Percentiles rank a stretch among this genome's conserved stretches.
Evolutionary conservation across 305 asterid genomes (phyloP).

Genomic region (Withania somnifera): DNA sequence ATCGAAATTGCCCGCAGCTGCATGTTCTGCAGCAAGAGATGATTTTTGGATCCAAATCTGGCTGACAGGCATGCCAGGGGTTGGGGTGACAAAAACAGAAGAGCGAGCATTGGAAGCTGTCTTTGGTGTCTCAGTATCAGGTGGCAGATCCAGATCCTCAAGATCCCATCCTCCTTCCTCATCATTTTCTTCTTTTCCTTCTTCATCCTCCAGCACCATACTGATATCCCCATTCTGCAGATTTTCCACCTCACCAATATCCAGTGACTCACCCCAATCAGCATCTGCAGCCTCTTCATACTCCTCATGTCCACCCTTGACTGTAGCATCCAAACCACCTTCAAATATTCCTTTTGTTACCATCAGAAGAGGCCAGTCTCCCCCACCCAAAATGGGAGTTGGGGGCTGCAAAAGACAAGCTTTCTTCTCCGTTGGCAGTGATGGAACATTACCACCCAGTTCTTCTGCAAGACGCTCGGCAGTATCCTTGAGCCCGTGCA

Average conservation of each 20-base stretch:
- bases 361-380: conserved; percentile 85
- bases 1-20: conserved; percentile 51
- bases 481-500: conserved; percentile 54
- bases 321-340: conserved; percentile 47
- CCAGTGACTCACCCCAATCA: conserved; percentile 63
- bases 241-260: conserved; percentile 55
- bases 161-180: conserved; percentile 65
- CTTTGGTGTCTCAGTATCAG: conserved; percentile 47
- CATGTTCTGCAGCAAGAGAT: conserved; percentile 53
- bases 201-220: conserved; percentile 31
- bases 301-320: conserved; percentile 37
- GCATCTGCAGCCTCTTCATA: conserved; percentile 69
- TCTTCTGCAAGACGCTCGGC: conserved; percentile 55
- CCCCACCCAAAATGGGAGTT: conserved; percentile 54
- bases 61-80: conserved; percentile 52
- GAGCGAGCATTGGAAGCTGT: conserved; percentile 23
- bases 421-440: conserved; percentile 44
- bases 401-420: conserved; percentile 68
- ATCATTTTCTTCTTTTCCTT: conserved; percentile 26
- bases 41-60: conserved; percentile 53
- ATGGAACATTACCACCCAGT: conserved; percentile 52
- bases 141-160: conserved; percentile 56
- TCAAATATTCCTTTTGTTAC: conserved; percentile 69
- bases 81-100: conserved; percentile 32
- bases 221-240: conserved; percentile 40